Evolutionary conservation across 306 rosid genomes (phyloP), one percentile per base, ranked within the genome.

Genomic region (Quercus aquifolioides): DNA sequence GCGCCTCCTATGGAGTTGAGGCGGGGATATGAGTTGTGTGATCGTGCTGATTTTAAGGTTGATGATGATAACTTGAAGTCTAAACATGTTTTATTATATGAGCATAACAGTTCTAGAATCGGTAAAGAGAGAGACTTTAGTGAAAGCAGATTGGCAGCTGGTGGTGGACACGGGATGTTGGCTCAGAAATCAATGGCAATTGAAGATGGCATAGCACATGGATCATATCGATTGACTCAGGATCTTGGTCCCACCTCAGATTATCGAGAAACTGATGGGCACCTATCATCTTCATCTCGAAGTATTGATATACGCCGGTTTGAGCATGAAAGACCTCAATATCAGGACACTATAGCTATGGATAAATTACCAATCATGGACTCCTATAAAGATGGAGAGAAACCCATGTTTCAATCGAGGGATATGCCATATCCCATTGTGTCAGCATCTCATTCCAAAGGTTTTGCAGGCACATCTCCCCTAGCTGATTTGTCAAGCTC

Each of bases 401-500:
- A 86, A 75, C 81, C 64, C n/a, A 38, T 82, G 64, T 81, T 85
- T 80, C 82, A 82, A 83, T 78, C 79, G 63, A 84, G 89, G 76
- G 91, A 86, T 78, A 83, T n/a, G 74, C 55, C 81, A 2, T 74
- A 80, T 81, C 69, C 85, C 3, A 46, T 49, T 58, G 62, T 67
- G 62, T 81, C 95, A 46, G 91, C 91, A 71, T 76, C 94, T 79
- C 83, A 85, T 73, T 63, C 82, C 20, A 89, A 82, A 79, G 91
- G 86, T 69, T 78, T 76, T 77, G 86, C 83, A 23, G 88, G 88
- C 41, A 80, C 86, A 72, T 83, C 93, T 82, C 87, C 81, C 82
- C 41, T 71, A 60, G 88, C 82, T 84, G 89, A 83, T 72, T 74
- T 81, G 83, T 84, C 88, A 55, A 82, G 82, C 51, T 83, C 94